A percentile compares a stretch with the other conserved stretches of the same genome.
Evolutionary conservation across 352 stramenopile genomes (phyloP).

Genomic region (Phytophthora fragariaefolia): DNA sequence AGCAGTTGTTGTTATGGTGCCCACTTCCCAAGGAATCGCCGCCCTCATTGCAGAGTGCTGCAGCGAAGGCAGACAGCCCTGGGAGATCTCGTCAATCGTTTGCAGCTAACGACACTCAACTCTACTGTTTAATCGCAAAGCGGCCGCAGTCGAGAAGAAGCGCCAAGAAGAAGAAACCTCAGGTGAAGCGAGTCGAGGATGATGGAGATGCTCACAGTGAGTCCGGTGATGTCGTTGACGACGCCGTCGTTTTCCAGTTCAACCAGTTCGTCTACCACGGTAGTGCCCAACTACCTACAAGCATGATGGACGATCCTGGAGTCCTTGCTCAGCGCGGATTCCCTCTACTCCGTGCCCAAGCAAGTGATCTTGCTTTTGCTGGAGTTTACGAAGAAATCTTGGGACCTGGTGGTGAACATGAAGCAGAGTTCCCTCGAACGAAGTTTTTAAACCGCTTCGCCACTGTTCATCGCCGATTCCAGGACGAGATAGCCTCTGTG

Average conservation of each 20-base stretch:
- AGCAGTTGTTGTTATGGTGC: slow-evolving; percentile 70
- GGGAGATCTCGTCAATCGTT: slow-evolving; percentile 27
- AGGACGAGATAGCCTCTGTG: slow-evolving; percentile 26
- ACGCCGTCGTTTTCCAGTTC: slow-evolving; percentile 70
- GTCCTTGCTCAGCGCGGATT: slow-evolving; percentile 46
- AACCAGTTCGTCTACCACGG: slow-evolving; percentile 69
- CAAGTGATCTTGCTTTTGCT: slow-evolving; percentile 44
- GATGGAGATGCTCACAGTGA: slow-evolving; percentile 36
- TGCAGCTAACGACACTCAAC: slow-evolving; percentile 63
- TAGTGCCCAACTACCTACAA: slow-evolving; percentile 27
- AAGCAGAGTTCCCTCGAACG: slow-evolving; percentile 23
- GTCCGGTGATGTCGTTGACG: slow-evolving; percentile 30
- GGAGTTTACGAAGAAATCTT: slow-evolving; percentile 44
- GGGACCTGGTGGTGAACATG: slow-evolving; percentile 23
- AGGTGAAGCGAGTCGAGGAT: slow-evolving; percentile 12
- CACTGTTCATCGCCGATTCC: slow-evolving; percentile 35
- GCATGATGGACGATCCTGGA: slow-evolving; percentile 50
- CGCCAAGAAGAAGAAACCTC: slow-evolving; percentile 12
- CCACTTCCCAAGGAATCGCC: slow-evolving; percentile 37
- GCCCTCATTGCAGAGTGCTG: slow-evolving; percentile 10
- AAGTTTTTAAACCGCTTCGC: slow-evolving; percentile 36
- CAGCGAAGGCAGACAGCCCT: not conserved
- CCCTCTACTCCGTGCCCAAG: slow-evolving; percentile 54
- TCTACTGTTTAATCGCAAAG: slow-evolving; percentile 57
- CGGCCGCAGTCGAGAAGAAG: slow-evolving; percentile 11